Evolutionary conservation across 73 alveolate species (phyloP).

Genomic region (Paramecium biaurelia): DNA sequence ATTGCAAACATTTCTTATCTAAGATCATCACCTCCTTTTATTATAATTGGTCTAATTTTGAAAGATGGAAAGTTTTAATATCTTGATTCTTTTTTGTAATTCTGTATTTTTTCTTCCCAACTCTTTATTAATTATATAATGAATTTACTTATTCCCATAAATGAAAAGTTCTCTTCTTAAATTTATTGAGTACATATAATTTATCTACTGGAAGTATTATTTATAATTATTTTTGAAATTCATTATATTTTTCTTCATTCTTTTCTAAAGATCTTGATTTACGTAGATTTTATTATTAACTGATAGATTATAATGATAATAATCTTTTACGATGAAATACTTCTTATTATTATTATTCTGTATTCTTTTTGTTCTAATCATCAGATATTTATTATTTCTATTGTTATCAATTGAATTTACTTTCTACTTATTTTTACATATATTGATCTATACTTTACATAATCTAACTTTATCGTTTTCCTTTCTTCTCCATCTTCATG

Average conservation of each 20-base stretch:
- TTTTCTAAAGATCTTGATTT: not conserved
- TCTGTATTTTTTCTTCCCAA: conserved; percentile 63
- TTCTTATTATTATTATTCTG: not conserved
- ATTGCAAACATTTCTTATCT: conserved; percentile 90
- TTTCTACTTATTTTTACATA: not conserved
- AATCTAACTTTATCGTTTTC: conserved; percentile 3
- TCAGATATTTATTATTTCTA: not conserved
- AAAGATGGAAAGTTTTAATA: conserved; percentile 72
- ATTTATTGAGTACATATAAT: not conserved
- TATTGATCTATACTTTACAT: not conserved
- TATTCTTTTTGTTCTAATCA: not conserved
- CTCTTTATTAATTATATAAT: not conserved
- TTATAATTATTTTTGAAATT: not conserved
- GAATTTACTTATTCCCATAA: conserved; percentile 56
- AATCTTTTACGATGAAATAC: not conserved
- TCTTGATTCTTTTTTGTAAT: conserved; percentile 62
- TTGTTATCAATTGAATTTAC: not conserved
- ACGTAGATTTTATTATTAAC: not conserved
- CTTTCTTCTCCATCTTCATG: conserved; percentile 43
- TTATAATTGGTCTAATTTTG: conserved; percentile 79
- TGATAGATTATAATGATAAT: not conserved
- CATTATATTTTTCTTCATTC: not conserved
- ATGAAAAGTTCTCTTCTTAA: not conserved
- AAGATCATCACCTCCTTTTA: conserved; percentile 89
- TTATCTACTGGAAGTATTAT: not conserved